Percentiles rank a stretch among this genome's conserved stretches.
phyloP scores from a whole-genome alignment of 208 protist species.

The Novymonas esmeraldas region DNA sequence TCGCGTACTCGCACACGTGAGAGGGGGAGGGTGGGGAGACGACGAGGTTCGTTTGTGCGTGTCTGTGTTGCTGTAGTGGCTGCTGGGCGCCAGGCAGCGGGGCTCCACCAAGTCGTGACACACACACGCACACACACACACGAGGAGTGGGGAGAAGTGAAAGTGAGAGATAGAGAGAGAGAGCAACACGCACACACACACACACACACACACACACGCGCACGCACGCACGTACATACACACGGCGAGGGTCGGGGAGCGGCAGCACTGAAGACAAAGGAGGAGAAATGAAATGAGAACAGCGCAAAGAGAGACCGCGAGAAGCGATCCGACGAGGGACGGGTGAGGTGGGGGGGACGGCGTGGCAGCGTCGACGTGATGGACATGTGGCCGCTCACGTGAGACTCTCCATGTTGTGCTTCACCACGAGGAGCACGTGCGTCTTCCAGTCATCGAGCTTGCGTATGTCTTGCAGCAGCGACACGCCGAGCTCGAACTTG shows the following conservation, averaged over 20 bases:
- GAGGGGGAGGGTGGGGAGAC: not conserved
- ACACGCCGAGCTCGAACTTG: constrained; percentile 81
- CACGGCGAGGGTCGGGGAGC: too few species aligned
- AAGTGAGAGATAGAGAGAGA: not conserved
- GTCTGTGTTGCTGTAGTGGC: not conserved
- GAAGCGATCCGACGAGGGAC: too few species aligned
- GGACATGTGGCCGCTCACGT: too few species aligned
- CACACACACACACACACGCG: not conserved
- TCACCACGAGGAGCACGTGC: constrained; percentile 79
- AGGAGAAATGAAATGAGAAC: not conserved
- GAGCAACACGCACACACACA: not conserved
- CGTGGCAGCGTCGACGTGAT: not conserved
- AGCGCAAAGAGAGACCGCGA: not conserved
- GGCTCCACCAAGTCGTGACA: not conserved
- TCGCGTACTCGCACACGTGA: not conserved
- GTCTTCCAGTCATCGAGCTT: constrained; percentile 90
- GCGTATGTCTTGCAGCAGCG: constrained; percentile 68
- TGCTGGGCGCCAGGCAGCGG: not conserved
- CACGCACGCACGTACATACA: not conserved
- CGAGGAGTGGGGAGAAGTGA: not conserved
- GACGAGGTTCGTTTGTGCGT: too few species aligned
- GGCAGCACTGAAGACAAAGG: not conserved
- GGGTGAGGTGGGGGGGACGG: too few species aligned
- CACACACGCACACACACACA: not conserved
- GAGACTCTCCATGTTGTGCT: constrained; percentile 85